phyloP scores from a whole-genome alignment of 2,329 filamentous ascomycete genomes.

The Diatrype stigma region DNA sequence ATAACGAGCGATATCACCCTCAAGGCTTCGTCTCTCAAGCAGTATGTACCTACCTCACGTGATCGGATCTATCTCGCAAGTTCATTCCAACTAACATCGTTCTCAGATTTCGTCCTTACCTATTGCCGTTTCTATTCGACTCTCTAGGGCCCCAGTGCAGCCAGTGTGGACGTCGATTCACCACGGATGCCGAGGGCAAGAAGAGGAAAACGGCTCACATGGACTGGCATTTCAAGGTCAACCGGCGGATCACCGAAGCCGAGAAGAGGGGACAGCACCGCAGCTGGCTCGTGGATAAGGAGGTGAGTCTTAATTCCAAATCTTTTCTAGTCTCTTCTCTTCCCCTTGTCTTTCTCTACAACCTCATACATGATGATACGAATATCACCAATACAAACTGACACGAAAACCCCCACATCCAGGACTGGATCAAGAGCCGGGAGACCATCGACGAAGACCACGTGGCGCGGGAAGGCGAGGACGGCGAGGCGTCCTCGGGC shows the following conservation, averaged over 20 bases:
- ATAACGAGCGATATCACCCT: constrained; percentile 52
- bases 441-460: constrained; percentile 70
- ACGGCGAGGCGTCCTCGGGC: constrained; percentile 35
- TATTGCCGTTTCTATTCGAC: constrained; percentile 73
- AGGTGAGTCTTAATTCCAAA: constrained; percentile 53
- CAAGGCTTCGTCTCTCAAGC: constrained; percentile 66
- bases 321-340: too few species aligned
- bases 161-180: constrained; percentile 86
- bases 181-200: constrained; percentile 69
- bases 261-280: constrained; percentile 83
- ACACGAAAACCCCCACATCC: too few species aligned
- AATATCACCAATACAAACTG: too few species aligned
- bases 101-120: constrained; percentile 64
- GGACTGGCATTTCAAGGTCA: constrained; percentile 97
- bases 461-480: constrained; percentile 27
- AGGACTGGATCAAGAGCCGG: constrained; percentile 87
- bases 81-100: constrained; percentile 12
- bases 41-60: constrained; percentile 49
- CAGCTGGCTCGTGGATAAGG: constrained; percentile 91
- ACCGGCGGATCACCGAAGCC: constrained; percentile 81
- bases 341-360: too few species aligned
- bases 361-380: too few species aligned
- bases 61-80: not conserved
- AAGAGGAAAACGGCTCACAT: constrained; percentile 87
- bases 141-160: constrained; percentile 81